phyloP scores from a whole-genome alignment of 495 filamentous ascomycete genomes.

The Podospora didyma region DNA sequence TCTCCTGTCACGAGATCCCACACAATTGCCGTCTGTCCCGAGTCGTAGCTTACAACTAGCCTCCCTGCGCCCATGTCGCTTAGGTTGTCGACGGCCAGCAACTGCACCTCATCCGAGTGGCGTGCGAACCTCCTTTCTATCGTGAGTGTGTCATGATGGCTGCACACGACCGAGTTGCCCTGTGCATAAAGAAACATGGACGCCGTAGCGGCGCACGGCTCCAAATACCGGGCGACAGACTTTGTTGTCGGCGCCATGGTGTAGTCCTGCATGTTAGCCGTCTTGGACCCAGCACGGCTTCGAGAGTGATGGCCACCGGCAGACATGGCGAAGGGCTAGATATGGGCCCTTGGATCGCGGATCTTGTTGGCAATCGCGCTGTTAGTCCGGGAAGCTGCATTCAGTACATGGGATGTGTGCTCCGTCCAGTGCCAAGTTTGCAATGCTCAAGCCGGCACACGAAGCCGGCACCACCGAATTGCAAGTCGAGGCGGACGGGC shows the following conservation, averaged over 20 bases:
- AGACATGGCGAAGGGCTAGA: conserved; percentile 37
- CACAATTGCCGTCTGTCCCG: conserved; percentile 85
- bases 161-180: conserved; percentile 69
- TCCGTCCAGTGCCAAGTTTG: conserved; percentile 9
- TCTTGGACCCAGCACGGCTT: conserved; percentile 58
- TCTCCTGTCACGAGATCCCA: conserved; percentile 95
- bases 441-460: no score
- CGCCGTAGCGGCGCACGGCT: conserved; percentile 81
- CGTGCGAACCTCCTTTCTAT: conserved; percentile 83
- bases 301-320: conserved; percentile 44
- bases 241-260: conserved; percentile 51
- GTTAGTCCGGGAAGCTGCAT: conserved; percentile 24
- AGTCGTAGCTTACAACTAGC: conserved; percentile 90
- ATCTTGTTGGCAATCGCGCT: conserved; percentile 12
- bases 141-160: conserved; percentile 87
- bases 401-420: conserved; percentile 4
- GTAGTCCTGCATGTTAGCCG: conserved; percentile 42
- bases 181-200: conserved; percentile 85
- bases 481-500: background rate
- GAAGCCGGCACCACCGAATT: conserved; percentile 3
- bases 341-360: conserved; percentile 20
- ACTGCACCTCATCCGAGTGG: conserved; percentile 76
- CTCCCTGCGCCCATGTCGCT: conserved; percentile 83
- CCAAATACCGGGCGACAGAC: conserved; percentile 53
- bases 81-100: conserved; percentile 86